phyloP scores from a whole-genome alignment of 2,329 filamentous ascomycete species.

The Hypoxylon sp. region DNA sequence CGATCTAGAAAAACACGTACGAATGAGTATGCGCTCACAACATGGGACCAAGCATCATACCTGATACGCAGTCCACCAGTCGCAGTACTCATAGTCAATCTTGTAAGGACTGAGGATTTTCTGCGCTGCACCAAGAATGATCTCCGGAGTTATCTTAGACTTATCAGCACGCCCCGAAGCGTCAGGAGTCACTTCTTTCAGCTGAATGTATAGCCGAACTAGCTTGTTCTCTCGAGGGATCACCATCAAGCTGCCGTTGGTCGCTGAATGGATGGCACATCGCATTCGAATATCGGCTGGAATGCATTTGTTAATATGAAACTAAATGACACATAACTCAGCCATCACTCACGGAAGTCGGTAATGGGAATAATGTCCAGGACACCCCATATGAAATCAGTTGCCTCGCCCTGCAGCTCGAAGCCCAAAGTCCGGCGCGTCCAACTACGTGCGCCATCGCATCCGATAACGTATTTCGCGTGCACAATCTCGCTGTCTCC shows the following conservation, averaged over 20 bases:
- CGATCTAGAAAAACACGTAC: slow-evolving; percentile 59
- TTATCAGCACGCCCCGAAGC: slow-evolving; percentile 53
- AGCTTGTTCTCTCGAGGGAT: slow-evolving; percentile 68
- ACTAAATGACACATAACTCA: too few relatives aligned
- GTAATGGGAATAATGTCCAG: slow-evolving; percentile 47
- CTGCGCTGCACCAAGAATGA: slow-evolving; percentile 65
- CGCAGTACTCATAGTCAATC: slow-evolving; percentile 67
- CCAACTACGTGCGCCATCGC: slow-evolving; percentile 41
- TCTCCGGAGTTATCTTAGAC: slow-evolving; percentile 64
- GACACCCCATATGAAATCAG: slow-evolving; percentile 58
- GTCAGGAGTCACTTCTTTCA: slow-evolving; percentile 49
- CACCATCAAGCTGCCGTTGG: slow-evolving; percentile 63
- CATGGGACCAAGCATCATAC: slow-evolving; percentile 45
- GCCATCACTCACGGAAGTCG: slow-evolving; percentile 56
- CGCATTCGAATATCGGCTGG: slow-evolving; percentile 60
- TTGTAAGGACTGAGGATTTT: slow-evolving; percentile 69
- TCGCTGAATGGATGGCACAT: slow-evolving; percentile 61
- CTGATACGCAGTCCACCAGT: slow-evolving; percentile 74
- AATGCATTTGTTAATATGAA: too few relatives aligned
- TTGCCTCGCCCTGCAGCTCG: slow-evolving; percentile 60
- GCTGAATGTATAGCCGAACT: slow-evolving; percentile 66
- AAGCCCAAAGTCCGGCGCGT: slow-evolving; percentile 46
- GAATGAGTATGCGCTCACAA: not conserved
- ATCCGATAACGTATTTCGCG: slow-evolving; percentile 45
- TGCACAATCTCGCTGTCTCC: slow-evolving; percentile 45